Percentiles rank a stretch among this genome's conserved stretches.
Conservation (phyloP, 768 basidiomycete species). For the Atractiella rhizophila region DNA sequence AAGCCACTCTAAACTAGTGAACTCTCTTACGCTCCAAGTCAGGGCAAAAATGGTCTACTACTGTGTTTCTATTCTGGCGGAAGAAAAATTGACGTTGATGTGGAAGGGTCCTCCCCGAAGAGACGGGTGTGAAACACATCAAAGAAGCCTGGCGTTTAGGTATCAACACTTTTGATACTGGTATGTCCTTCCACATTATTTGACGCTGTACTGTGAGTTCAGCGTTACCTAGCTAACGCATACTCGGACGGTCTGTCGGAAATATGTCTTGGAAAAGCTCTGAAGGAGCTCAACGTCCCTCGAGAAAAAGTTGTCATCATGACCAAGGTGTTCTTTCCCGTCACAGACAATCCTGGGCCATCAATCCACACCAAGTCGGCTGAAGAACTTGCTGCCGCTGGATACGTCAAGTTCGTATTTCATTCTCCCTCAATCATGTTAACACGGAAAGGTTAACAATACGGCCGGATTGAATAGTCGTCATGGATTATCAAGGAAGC, state of each 20-base stretch:
- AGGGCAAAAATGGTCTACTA: no score
- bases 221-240: slow-evolving; percentile 21
- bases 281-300: slow-evolving; percentile 41
- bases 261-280: slow-evolving; percentile 41
- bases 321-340: slow-evolving; percentile 33
- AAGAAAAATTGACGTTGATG: no score
- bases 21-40: slow-evolving; percentile 14
- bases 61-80: no score
- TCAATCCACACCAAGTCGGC: not conserved
- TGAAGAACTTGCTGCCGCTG: not conserved
- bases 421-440: not conserved
- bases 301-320: slow-evolving; percentile 54
- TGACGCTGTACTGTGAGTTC: not conserved
- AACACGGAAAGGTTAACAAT: slow-evolving; percentile 1
- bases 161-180: slow-evolving; percentile 27
- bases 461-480: slow-evolving; percentile 32
- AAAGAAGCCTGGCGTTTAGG: slow-evolving; percentile 37
- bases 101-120: no score
- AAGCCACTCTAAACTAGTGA: no score
- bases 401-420: not conserved
- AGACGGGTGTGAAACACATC: slow-evolving; percentile 32
- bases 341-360: not conserved
- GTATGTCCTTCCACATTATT: slow-evolving; percentile 8
- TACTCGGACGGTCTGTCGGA: slow-evolving; percentile 46
- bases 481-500: slow-evolving; percentile 24